Conservation (phyloP, 192 early-diverging fungal genomes). For the Mortierella alpina region DNA sequence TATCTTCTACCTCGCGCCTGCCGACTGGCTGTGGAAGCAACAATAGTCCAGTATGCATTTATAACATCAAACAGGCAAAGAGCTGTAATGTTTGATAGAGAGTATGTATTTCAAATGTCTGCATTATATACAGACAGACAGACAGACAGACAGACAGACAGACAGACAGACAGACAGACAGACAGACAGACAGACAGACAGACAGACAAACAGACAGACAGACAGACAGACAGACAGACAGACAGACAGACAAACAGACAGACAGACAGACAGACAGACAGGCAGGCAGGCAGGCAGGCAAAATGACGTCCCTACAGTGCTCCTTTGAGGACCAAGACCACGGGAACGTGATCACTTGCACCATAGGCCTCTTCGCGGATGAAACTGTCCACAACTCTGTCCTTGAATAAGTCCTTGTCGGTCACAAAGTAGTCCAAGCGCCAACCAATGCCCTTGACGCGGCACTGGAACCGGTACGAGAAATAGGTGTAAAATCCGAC, state of each 20-base stretch:
- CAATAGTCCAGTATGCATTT: too few species aligned
- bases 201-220: neutral
- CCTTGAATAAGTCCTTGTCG: constrained; percentile 63
- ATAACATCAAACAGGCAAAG: too few species aligned
- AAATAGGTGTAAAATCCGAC: constrained; percentile 80
- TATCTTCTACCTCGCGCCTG: constrained; percentile 32
- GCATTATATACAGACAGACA: too few species aligned
- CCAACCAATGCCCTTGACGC: constrained; percentile 82
- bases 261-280: neutral
- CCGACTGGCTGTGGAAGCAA: constrained; percentile 13
- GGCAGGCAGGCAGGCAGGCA: neutral
- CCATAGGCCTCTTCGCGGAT: constrained; percentile 85
- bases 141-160: too few species aligned
- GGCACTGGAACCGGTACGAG: constrained; percentile 78
- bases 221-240: neutral
- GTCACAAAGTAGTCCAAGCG: constrained; percentile 89
- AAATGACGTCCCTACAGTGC: constrained; percentile 9
- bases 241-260: neutral
- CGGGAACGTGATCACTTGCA: constrained; percentile 89
- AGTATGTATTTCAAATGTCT: too few species aligned
- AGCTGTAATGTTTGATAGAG: too few species aligned
- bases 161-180: too few species aligned
- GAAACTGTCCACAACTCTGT: constrained; percentile 68
- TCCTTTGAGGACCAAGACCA: constrained; percentile 70
- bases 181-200: neutral